Evolutionary conservation across 2,329 filamentous ascomycete species (phyloP), one percentile per base, ranked within the genome.

Genomic region (Aaosphaeria pasadenensis): DNA sequence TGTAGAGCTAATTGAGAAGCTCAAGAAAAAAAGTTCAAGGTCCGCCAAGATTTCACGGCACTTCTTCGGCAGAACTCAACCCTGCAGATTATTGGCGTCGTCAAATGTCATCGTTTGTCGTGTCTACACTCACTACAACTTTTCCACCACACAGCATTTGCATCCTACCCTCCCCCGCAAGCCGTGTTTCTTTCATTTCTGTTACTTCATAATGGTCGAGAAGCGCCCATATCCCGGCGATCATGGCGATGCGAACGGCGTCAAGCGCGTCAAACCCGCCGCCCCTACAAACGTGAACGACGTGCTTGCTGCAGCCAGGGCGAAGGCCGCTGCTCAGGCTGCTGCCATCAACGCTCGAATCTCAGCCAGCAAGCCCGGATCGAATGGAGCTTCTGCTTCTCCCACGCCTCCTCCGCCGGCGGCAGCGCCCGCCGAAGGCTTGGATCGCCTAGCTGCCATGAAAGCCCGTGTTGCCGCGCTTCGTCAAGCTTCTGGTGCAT

Each of bases 381-480:
- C 46, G 11, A 39, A 42, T 28, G 38, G 39, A 5, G 46, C 42
- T 43, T 44, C 43, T 33, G 44, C 56, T 5, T 31, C 53, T 13
- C 47, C 52, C 28, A 45, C 51, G 43, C 48, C 30, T 39, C 32
- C 49, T 7, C 44, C 52, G 9, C 46, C 42, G 9, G 39, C 48
- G 13, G 44, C 59, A 6, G 45, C 58, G 11, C 43, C 54, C 6
- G 17, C 54, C 9, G 48, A 54, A 28, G 47, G 49, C 36, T 46
- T 53, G 5, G 52, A 43, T 28, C 54, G 57, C 39, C 54, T 63
- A 39, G 66, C 59, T 11, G 64, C 62, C n/a, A 53, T 68, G 43
- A 62, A 57, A 43, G 60, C 55, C 5, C 89, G 70, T 78, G 82
- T 92, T 55, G 89, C 89, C 42, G 86, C 87, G 39, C 80, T 95